Base-by-base conservation (phyloP, 257 asterid species). In the Echites panduratus region DNA sequence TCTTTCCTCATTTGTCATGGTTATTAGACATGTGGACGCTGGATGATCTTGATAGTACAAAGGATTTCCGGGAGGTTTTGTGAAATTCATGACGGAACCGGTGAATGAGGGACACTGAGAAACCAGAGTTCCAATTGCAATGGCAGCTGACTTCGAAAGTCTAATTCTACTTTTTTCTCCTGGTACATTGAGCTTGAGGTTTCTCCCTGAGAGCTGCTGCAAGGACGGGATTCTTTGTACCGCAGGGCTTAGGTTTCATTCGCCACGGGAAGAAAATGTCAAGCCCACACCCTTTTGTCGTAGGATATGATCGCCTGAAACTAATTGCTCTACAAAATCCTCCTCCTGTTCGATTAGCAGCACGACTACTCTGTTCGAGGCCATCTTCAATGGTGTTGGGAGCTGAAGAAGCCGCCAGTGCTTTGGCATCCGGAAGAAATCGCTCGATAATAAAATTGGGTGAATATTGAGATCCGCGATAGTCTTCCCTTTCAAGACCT, bases 401-500 rank as follows among this genome's bases (percentile, higher is more conserved):
- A 8, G 75, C 81, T 22, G 94, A 84, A 22, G 88, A 88, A 53
- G 84, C 90, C 9, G 96, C 96, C 56, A 92, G 70, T 29, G 95
- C 96, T 69, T 83, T 89, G 32, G 98, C 96, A 76, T 92, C 96
- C 11, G 92, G 90, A 49, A 90, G 85, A 77, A 92, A 92, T 61
- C 94, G 79, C 76, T 86, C 86, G 50, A 92, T 86, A 10, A 92
- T 88, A 74, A 90, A 92, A 78, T 79, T 82, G 0, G 93, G 80
- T 5, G 82, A 84, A 56, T 57, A 32, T 32, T 32, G 79, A 32
- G 26, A 45, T 38, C 66, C 57, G 22, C 52, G 12, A 10, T 47
- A 6, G 14, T 19, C 29, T 47, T 49, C 66, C 45, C 26, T 20
- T 22, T 70, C 66, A 7, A 40, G 38, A 61, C 53, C 66, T 47